Evolutionary conservation across 2,329 filamentous ascomycete species (phyloP).

Genomic region (Trichoderma afroharzianum): DNA sequence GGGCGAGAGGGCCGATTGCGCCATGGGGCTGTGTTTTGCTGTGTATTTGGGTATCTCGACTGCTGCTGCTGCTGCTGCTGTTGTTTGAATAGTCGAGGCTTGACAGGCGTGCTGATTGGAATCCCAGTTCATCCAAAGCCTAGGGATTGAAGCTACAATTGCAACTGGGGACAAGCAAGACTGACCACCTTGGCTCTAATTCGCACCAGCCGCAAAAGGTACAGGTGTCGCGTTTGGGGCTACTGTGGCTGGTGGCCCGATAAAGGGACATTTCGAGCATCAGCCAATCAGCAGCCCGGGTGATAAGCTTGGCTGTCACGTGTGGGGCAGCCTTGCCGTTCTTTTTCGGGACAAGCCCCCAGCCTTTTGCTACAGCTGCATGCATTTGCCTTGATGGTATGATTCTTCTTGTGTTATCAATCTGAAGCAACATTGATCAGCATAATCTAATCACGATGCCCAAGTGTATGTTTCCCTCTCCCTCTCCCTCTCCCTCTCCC

Average conservation of each 20-base stretch:
- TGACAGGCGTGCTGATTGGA: neutral
- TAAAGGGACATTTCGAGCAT: neutral
- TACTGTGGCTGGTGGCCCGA: conserved; percentile 1
- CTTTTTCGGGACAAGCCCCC: conserved; percentile 13
- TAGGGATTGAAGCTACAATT: neutral
- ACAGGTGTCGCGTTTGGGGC: conserved; percentile 21
- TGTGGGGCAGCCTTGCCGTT: conserved; percentile 28
- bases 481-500: neutral
- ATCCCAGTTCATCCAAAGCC: neutral
- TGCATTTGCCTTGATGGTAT: neutral
- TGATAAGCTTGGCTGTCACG: conserved; percentile 13
- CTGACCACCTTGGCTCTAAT: neutral
- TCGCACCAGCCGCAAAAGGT: conserved; percentile 2
- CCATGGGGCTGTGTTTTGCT: conserved; percentile 6
- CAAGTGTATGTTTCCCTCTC: conserved; percentile 66
- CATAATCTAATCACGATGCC: conserved; percentile 59
- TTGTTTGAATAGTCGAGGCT: neutral
- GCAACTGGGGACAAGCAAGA: no score
- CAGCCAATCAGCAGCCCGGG: conserved; percentile 6
- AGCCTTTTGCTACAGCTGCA: conserved; percentile 17
- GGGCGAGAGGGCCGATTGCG: conserved; percentile 46
- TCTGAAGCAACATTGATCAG: neutral
- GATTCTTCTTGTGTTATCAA: neutral
- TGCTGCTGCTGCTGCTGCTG: neutral
- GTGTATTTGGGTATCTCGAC: neutral